These are phyloP conservation scores for thale cress (Arabidopsis thaliana) DNA, from an alignment of 345 rosid species.

Conservation along the genomic window TAIR10.1 NC_003074.8:6927001-6927500, in stretches of 20 bases:
- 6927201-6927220: constrained; percentile 62
- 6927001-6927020: constrained; percentile 9
- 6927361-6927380: constrained; percentile 40
- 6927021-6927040: constrained; percentile 95
- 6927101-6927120: constrained; percentile 77
- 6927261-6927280: constrained; percentile 82
- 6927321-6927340: constrained; percentile 79
- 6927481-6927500: constrained; percentile 64
- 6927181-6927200: constrained; percentile 64
- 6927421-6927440: constrained; percentile 35
- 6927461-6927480: constrained; percentile 56
- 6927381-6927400: constrained; percentile 4
- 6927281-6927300: constrained; percentile 92
- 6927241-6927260: constrained; percentile 56
- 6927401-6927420: not conserved
- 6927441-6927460: constrained; percentile 68
- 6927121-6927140: constrained; percentile 63
- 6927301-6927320: constrained; percentile 90
- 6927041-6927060: constrained; percentile 70
- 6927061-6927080: constrained; percentile 88
- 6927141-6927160: constrained; percentile 49
- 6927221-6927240: constrained; percentile 43
- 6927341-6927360: constrained; percentile 67
- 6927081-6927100: constrained; percentile 66
- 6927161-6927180: constrained; percentile 52